Evolutionary conservation across 345 rosid genomes (phyloP).

Genomic region (Gossypium arboreum): DNA sequence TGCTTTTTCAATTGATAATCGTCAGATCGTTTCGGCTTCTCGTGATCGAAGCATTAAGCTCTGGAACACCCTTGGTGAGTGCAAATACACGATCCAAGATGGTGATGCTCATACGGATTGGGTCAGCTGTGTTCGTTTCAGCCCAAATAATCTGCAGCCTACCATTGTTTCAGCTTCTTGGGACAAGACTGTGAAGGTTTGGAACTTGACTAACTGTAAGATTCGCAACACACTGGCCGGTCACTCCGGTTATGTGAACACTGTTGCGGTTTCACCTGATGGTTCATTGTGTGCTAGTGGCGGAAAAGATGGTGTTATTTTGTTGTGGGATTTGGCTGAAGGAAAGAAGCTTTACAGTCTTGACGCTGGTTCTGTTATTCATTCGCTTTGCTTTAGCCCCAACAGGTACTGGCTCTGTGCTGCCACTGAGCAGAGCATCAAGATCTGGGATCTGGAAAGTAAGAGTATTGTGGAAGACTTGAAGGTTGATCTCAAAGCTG

Average conservation of each 20-base stretch:
- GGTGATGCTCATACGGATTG: constrained; percentile 82
- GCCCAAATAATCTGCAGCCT: constrained; percentile 73
- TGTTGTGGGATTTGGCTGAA: constrained; percentile 96
- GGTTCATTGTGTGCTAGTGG: constrained; percentile 95
- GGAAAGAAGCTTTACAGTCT: constrained; percentile 88
- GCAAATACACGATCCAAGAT: constrained; percentile 94
- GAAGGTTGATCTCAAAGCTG: constrained; percentile 94
- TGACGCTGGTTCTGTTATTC: constrained; percentile 73
- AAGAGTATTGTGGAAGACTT: constrained; percentile 91
- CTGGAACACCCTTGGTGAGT: constrained; percentile 96
- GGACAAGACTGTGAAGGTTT: constrained; percentile 83
- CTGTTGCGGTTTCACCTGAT: constrained; percentile 93
- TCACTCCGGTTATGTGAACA: constrained; percentile 78
- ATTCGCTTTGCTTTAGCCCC: constrained; percentile 89
- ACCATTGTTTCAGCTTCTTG: constrained; percentile 94
- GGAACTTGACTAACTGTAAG: constrained; percentile 95
- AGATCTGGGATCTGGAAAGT: constrained; percentile 99
- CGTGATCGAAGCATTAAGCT: constrained; percentile 92
- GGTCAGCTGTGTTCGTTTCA: constrained; percentile 94
- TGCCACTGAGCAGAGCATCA: constrained; percentile 86
- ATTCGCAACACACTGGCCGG: constrained; percentile 67
- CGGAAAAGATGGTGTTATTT: constrained; percentile 85
- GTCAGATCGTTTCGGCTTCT: constrained; percentile 96
- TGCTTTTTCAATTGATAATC: constrained; percentile 91
- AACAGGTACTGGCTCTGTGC: constrained; percentile 99